phyloP scores from a whole-genome alignment of 805 yeast species.

The Phaffomyces opuntiae region DNA sequence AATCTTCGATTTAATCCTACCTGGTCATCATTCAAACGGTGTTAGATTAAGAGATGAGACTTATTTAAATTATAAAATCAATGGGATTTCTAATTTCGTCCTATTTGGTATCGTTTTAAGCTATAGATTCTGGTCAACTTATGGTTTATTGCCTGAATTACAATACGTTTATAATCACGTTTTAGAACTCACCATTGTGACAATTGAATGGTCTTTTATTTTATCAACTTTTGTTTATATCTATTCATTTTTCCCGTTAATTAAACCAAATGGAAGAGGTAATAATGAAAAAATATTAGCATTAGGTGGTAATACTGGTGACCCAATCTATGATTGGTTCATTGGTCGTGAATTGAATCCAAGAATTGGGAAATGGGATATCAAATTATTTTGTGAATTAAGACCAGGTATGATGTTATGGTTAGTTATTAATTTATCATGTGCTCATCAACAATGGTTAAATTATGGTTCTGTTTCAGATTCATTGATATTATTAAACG shows the following conservation, averaged over 20 bases:
- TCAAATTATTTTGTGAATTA: constrained; percentile 87
- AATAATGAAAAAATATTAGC: constrained; percentile 71
- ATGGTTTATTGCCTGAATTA: constrained; percentile 68
- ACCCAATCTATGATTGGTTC: constrained; percentile 81
- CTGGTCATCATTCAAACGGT: constrained; percentile 62
- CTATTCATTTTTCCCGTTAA: constrained; percentile 57
- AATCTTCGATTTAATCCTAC: constrained; percentile 54
- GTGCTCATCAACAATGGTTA: constrained; percentile 75
- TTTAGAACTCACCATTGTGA: constrained; percentile 53
- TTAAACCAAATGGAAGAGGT: constrained; percentile 40
- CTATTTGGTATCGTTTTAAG: constrained; percentile 33
- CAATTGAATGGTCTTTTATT: constrained; percentile 56
- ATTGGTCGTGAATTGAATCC: constrained; percentile 97
- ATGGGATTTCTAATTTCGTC: constrained; percentile 58
- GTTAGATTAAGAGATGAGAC: constrained; percentile 72
- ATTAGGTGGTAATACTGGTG: constrained; percentile 79
- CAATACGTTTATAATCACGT: constrained; percentile 66
- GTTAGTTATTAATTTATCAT: constrained; percentile 70
- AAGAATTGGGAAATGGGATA: constrained; percentile 75
- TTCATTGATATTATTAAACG: constrained; percentile 62
- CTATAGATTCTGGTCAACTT: constrained; percentile 45
- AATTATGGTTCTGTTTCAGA: constrained; percentile 53
- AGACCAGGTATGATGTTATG: constrained; percentile 92
- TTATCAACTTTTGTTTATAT: constrained; percentile 62
- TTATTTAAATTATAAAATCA: constrained; percentile 64